These are phyloP conservation scores for Apiospora koreana DNA, from an alignment of 2,329 filamentous ascomycete genomes.

Conservation along the genomic window DNA sequence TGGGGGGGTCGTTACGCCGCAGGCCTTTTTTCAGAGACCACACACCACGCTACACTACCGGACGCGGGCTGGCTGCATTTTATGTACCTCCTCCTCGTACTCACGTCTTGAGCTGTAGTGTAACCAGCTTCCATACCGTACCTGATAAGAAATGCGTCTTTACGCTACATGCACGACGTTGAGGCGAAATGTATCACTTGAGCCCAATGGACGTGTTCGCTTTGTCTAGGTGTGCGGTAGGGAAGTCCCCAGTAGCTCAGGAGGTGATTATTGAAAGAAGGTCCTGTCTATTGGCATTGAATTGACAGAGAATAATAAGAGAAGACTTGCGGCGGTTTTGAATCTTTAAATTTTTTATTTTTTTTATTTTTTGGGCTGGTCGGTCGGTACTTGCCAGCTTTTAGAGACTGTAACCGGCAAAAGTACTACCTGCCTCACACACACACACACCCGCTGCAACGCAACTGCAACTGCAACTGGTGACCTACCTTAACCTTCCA, in stretches of 20 bases:
- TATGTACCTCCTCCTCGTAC: no score
- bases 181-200: background rate
- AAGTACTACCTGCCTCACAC: no score
- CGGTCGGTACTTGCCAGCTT: background rate
- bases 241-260: background rate
- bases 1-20: background rate
- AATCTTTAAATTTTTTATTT: no score
- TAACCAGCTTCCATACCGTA: no score
- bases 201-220: background rate
- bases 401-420: background rate
- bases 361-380: background rate
- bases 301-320: background rate
- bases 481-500: conserved; percentile 1
- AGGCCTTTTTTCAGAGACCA: background rate
- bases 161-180: background rate
- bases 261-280: background rate
- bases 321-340: background rate
- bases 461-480: background rate
- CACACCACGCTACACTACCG: background rate
- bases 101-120: background rate
- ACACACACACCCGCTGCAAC: background rate
- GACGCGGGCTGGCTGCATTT: background rate
- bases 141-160: conserved; percentile 5
- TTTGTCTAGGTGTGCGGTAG: background rate
- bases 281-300: no score